These are phyloP conservation scores for Alternaria postmessia DNA, from an alignment of 2,329 filamentous ascomycete species.

Conservation along the genomic window DNA sequence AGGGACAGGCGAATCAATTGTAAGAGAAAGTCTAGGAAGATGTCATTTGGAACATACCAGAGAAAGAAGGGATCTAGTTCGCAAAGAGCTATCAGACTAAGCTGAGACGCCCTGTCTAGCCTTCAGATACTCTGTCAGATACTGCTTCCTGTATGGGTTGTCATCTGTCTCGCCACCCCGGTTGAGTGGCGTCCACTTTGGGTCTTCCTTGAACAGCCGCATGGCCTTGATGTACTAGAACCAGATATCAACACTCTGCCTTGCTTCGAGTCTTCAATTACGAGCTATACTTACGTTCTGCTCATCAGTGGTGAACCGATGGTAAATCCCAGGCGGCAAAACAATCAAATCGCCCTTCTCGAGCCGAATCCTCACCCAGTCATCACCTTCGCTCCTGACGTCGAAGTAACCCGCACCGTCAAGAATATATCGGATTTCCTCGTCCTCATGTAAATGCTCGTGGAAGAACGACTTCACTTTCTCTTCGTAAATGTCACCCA, in stretches of 20 bases:
- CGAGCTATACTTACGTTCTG: constrained; percentile 72
- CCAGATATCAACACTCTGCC: constrained; percentile 23
- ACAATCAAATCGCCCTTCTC: constrained; percentile 92
- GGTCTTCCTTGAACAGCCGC: constrained; percentile 97
- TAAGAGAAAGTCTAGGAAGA: background rate
- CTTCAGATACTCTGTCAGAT: constrained; percentile 78
- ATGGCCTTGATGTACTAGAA: constrained; percentile 90
- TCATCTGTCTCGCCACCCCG: constrained; percentile 77
- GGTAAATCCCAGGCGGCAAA: constrained; percentile 93
- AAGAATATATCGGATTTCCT: constrained; percentile 95
- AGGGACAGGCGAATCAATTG: no score
- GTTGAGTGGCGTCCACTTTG: constrained; percentile 96
- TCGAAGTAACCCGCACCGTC: constrained; percentile 93
- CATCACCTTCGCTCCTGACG: constrained; percentile 80
- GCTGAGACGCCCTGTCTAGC: constrained; percentile 27
- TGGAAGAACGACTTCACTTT: constrained; percentile 95
- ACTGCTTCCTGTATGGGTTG: constrained; percentile 78
- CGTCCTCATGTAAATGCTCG: constrained; percentile 97
- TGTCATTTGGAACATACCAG: background rate
- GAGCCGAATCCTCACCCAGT: constrained; percentile 87
- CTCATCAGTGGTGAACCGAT: constrained; percentile 94
- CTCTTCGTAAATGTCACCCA: constrained; percentile 88
- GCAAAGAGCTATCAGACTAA: background rate
- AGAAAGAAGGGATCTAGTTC: background rate
- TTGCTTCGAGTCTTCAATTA: background rate